Conservation (phyloP, 768 basidiomycete species). For the Lentinula detonsa region DNA sequence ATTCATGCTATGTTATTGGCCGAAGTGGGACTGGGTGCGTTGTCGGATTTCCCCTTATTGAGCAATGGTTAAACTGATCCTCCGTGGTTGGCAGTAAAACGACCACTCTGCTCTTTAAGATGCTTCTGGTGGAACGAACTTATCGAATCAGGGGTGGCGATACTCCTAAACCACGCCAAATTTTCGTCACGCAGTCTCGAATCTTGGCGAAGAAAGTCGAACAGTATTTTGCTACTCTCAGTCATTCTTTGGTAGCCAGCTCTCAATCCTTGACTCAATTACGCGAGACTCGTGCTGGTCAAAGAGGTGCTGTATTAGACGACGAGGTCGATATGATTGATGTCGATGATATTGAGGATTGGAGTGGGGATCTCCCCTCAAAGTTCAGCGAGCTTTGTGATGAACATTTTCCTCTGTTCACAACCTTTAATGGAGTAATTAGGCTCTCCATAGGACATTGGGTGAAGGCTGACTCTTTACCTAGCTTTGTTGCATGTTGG, state of each 20-base stretch:
- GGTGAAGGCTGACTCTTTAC: background rate
- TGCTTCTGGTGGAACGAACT: constrained; percentile 57
- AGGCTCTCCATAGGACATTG: background rate
- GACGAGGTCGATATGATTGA: constrained; percentile 25
- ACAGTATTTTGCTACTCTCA: constrained; percentile 52
- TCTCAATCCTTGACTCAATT: constrained; percentile 33
- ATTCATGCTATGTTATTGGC: constrained; percentile 62
- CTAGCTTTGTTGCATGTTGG: constrained; percentile 44
- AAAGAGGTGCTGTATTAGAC: constrained; percentile 6
- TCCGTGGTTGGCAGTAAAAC: constrained; percentile 45
- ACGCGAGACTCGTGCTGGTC: constrained; percentile 17
- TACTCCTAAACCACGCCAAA: constrained; percentile 49
- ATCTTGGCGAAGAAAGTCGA: constrained; percentile 66
- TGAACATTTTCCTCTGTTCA: constrained; percentile 62
- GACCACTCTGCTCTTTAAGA: constrained; percentile 73
- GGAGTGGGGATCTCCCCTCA: constrained; percentile 40
- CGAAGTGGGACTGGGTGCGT: constrained; percentile 70
- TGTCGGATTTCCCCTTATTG: background rate
- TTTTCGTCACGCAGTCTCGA: constrained; percentile 69
- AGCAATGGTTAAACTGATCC: background rate
- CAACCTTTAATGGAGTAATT: constrained; percentile 58
- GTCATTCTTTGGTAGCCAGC: constrained; percentile 34
- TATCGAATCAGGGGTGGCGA: constrained; percentile 31
- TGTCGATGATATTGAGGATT: constrained; percentile 34
- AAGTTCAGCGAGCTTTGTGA: constrained; percentile 52